Evolutionary conservation across 2,329 filamentous ascomycete species (phyloP), one percentile per base, ranked within the genome.

Genomic region (Aspergillus alliaceus): DNA sequence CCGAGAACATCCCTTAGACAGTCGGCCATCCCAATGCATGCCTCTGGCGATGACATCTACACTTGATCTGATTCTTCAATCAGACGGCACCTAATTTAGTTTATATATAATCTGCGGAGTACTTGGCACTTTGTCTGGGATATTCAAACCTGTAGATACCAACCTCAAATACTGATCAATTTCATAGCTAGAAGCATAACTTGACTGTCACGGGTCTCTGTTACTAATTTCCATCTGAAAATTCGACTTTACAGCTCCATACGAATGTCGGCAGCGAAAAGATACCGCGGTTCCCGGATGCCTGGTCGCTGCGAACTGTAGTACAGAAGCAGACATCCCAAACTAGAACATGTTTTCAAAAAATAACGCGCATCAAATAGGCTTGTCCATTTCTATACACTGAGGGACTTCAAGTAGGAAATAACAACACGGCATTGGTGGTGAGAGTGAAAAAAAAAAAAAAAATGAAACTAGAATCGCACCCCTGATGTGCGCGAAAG

Each of bases 361-460:
- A n/a, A n/a, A 15, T 14, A n/a, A 27, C 44, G 27, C 18, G 18
- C n/a, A 46, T 56, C 40, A 37, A 51, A n/a, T 37, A 53, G 24
- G 51, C 32, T 55, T 57, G 62, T 67, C 60, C 62, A 62, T 69
- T 72, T 72, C 69, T 72, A 71, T 73, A 72, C 70, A 72, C 59
- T 65, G 63, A 62, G 63, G 66, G 61, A 61, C 63, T 52, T 60
- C 64, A 62, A 59, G 61, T 53, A 46, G 52, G 60, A 60, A 58
- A 57, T 60, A 64, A 62, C 64, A 65, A 64, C 65, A 65, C 59
- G 64, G 62, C 60, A 69, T 64, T 48, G 63, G 68, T 59, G 64
- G 56, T 57, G 53, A 42, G 54, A 48, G 55, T 54, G 27, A 29
- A 59, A 59, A 63, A 61, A 62, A 60, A 61, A 60, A 66, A 60